Base-by-base conservation (phyloP, 2,329 filamentous ascomycete genomes). In the Arthrinium phaeospermum region DNA sequence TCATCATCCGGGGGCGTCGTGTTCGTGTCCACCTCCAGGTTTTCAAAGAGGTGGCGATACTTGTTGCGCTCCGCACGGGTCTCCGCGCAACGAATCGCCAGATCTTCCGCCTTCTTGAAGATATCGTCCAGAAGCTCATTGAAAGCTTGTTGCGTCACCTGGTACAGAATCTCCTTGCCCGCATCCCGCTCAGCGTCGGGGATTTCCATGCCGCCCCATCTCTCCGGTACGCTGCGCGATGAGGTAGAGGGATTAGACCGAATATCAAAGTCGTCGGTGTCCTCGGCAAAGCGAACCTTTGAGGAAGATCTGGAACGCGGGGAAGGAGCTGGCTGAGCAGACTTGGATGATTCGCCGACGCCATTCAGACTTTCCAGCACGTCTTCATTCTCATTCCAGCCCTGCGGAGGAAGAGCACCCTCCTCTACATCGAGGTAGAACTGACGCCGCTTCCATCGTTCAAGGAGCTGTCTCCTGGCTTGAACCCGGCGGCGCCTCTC, bases 401-500 rank as follows among this genome's bases (percentile, higher is more conserved):
- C 90, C 8, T 88, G 85, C 0, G 92, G 92, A 1, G 89, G 85
- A n/a, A 82, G 80, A 13, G 89, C 88, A 2, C 94, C 94, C 80
- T 97, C 94, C 83, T 97, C 94, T 81, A 95, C 92, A 72, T 97
- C 94, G 0, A 94, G 88, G 77, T 96, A 97, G 77, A 96, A 97
- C 51, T 92, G 90, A 67, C 94, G 88, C 72, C 93, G 88, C 77
- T 89, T 89, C 94, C 94, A 96, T 69, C 94, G 88, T 71, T 95
- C 90, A 76, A 92, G 87, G 47, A 94, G 84, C 75, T 86, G 86
- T 51, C 82, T 84, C 19, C 88, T 84, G 1, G 88, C 87, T 8
- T 80, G 77, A 1, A 78, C 80, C 41, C 83, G 79, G 72, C 82
- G 84, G 57, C 85, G 82, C 71, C 83, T 79, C 68, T 81, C 82